A percentile compares a stretch with the other conserved stretches of the same genome.
Evolutionary conservation across 2,329 filamentous ascomycete species (phyloP).

Genomic region (Magnaporthiopsis incrustans): DNA sequence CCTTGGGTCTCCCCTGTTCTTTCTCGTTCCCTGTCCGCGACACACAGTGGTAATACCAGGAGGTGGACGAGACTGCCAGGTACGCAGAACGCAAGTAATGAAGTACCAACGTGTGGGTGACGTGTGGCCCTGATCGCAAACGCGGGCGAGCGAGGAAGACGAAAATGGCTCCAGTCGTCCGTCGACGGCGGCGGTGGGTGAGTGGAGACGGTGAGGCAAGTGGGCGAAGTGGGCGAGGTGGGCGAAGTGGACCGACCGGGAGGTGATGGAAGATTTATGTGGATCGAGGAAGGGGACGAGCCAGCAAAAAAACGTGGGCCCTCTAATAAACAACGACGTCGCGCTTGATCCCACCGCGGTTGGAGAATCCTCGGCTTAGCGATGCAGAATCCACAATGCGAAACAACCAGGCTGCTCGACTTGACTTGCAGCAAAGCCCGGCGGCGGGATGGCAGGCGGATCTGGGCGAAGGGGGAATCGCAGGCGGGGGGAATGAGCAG

Average conservation of each 20-base stretch:
- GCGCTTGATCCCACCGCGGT: slow-evolving; percentile 2
- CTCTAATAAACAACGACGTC: slow-evolving; percentile 4
- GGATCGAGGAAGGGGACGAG: slow-evolving; percentile 6
- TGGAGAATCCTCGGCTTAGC: slow-evolving; percentile 1
- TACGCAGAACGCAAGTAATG: not conserved
- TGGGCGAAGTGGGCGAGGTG: slow-evolving; percentile 5
- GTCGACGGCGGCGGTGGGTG: slow-evolving; percentile 4
- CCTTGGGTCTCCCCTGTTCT: not conserved
- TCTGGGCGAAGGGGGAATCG: not conserved
- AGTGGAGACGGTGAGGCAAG: slow-evolving; percentile 7
- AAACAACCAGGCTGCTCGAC: not conserved
- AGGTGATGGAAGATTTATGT: slow-evolving; percentile 9
- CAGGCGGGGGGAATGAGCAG: not conserved
- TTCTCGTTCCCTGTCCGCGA: not conserved
- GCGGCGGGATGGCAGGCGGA: not conserved
- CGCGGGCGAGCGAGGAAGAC: not conserved
- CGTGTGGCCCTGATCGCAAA: not conserved
- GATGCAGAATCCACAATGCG: slow-evolving; percentile 1
- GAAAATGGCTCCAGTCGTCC: not conserved
- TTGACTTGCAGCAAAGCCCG: not conserved
- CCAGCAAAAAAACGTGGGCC: slow-evolving; percentile 6
- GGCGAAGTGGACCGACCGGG: slow-evolving; percentile 8
- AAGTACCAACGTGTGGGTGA: slow-evolving; percentile 1
- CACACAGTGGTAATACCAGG: not conserved
- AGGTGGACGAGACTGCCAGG: slow-evolving; percentile 1